Base-by-base conservation (phyloP, 805 yeast genomes). In the Groenewaldozyma tartarivorans region DNA sequence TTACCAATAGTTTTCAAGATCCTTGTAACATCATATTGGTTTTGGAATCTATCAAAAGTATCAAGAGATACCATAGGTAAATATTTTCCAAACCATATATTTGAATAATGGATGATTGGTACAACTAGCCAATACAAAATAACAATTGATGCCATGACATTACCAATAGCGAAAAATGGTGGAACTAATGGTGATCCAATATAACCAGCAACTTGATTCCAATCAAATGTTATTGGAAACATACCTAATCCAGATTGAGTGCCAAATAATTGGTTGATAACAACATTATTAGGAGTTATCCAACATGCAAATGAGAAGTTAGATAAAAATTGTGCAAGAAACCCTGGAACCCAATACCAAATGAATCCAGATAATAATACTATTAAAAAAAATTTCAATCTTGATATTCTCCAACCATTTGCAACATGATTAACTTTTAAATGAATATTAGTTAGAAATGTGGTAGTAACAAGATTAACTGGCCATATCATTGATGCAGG, bases 401-500 rank as follows among this genome's bases (percentile, higher is more conserved):
- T 63, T 4, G 77, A 66, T 31, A 77, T 68, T 33, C 61, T 71
- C 84, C 85, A 79, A 2, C 81, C 79, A 46, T 75, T 62, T 21
- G 80, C 75, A 4, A 60, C 57, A 51, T 74, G 74, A 55, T 72
- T 71, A 26, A 60, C 65, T 47, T 70, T 61, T 54, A 68, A 46
- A 58, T 65, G 69, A 58, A 77, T 64, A 60, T 71, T 68, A 53
- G 74, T 64, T 62, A 73, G 66, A 48, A 78, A 69, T 18, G 81
- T 76, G 20, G 75, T 53, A 3, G 77, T 67, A 39, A 78, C 81
- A 54, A 81, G 65, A 51, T 71, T 71, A 1, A 74, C 58, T 3
- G 90, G 90, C 88, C 88, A 82, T 39, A 79, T 68, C 59, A 78
- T 73, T n/a, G 75, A 63, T 4, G 79, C 69, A 4, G 86, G 81